A percentile compares a stretch with the other conserved stretches of the same genome.
phyloP scores from a whole-genome alignment of 2,329 filamentous ascomycete species.

The Nothomitra cinnamomea region DNA sequence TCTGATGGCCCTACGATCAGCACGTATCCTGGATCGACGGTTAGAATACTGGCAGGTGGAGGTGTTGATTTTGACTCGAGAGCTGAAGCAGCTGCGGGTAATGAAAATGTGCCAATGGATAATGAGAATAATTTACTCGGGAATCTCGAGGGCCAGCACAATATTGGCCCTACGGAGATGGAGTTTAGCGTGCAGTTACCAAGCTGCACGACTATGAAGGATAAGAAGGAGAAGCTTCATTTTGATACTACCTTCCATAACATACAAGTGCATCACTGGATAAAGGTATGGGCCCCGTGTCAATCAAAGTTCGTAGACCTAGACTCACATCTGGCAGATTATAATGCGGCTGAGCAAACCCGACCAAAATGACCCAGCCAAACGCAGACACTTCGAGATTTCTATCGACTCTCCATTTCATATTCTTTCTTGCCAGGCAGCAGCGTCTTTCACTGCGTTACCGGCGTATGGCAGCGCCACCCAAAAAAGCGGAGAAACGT shows the following conservation, averaged over 20 bases:
- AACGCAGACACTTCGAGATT: constrained; percentile 83
- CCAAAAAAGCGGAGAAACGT: constrained; percentile 23
- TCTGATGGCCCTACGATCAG: constrained; percentile 61
- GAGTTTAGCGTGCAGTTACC: constrained; percentile 88
- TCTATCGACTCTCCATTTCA: constrained; percentile 93
- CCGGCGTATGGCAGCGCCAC: constrained; percentile 56
- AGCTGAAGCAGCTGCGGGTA: constrained; percentile 36
- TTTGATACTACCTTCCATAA: constrained; percentile 90
- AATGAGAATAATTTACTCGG: constrained; percentile 58
- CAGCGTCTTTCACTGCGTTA: constrained; percentile 71
- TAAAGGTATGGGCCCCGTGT: constrained; percentile 47
- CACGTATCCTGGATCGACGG: constrained; percentile 56
- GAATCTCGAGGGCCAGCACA: constrained; percentile 57
- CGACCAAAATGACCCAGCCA: constrained; percentile 59
- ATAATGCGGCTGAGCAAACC: constrained; percentile 81
- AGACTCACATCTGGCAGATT: constrained; percentile 37
- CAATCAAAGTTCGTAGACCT: neutral
- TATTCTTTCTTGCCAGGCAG: constrained; percentile 84
- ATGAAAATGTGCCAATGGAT: constrained; percentile 31
- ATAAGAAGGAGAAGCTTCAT: constrained; percentile 64
- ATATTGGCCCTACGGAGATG: constrained; percentile 79
- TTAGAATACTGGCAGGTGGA: constrained; percentile 63
- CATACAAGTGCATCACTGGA: constrained; percentile 90
- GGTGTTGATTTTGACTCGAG: constrained; percentile 52
- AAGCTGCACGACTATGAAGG: constrained; percentile 46